These are phyloP conservation scores for Nakazawaea populi DNA, from an alignment of 805 yeast genomes.

Conservation along the genomic window DNA sequence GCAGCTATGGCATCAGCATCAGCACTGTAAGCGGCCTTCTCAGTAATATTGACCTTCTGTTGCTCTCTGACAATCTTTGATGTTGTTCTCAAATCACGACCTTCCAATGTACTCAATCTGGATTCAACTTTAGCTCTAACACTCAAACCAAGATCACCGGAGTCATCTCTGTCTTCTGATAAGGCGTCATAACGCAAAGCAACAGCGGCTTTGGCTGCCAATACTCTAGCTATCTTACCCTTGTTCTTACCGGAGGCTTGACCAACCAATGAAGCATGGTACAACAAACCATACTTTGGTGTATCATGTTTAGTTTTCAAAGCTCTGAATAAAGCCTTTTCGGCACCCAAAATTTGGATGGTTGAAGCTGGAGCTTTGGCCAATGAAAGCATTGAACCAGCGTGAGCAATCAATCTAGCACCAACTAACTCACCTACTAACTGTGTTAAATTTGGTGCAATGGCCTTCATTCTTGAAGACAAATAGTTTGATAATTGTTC, in stretches of 20 bases:
- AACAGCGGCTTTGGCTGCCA: conserved; percentile 98
- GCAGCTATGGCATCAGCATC: conserved; percentile 77
- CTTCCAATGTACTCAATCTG: conserved; percentile 91
- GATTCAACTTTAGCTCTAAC: conserved; percentile 92
- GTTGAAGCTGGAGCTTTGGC: conserved; percentile 99
- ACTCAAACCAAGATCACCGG: conserved; percentile 88
- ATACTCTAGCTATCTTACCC: conserved; percentile 97
- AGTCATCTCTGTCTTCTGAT: conserved; percentile 94
- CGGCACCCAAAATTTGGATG: conserved; percentile 97
- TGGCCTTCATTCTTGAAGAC: conserved; percentile 94
- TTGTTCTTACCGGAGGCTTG: conserved; percentile 97
- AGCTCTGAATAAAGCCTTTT: conserved; percentile 97
- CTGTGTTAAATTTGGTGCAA: conserved; percentile 95
- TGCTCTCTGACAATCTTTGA: conserved; percentile 77
- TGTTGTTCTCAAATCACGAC: conserved; percentile 91
- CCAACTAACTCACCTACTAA: conserved; percentile 97
- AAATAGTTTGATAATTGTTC: conserved; percentile 91
- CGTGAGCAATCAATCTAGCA: conserved; percentile 95
- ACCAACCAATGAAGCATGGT: conserved; percentile 96
- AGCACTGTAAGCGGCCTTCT: conserved; percentile 84
- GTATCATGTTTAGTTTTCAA: conserved; percentile 98
- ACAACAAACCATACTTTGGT: conserved; percentile 95
- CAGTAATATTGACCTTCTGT: conserved; percentile 80
- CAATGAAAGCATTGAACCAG: conserved; percentile 89
- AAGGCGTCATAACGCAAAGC: conserved; percentile 94